Evolutionary conservation across 257 asterid genomes (phyloP).

Genomic region (Rehmannia glutinosa): DNA sequence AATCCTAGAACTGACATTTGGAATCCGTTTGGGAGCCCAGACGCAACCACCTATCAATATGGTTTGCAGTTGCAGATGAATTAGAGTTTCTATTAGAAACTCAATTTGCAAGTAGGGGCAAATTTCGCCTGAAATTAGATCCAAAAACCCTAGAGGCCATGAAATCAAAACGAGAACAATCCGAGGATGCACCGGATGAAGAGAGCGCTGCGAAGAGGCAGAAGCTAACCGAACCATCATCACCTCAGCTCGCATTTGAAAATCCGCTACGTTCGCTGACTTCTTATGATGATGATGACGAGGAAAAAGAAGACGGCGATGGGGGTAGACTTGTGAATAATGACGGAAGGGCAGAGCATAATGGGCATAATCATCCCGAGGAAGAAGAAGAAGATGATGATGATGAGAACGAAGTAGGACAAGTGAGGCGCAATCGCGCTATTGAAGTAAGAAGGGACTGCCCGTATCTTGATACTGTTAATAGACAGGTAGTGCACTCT

Average conservation of each 20-base stretch:
- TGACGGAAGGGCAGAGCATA: slow-evolving; percentile 18
- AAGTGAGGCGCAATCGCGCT: slow-evolving; percentile 44
- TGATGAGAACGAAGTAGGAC: slow-evolving; percentile 13
- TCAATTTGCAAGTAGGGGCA: neutral
- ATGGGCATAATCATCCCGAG: slow-evolving; percentile 23
- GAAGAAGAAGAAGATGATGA: slow-evolving; percentile 38
- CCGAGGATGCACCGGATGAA: slow-evolving; percentile 29
- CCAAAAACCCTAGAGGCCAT: slow-evolving; percentile 36
- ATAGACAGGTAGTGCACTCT: slow-evolving; percentile 72
- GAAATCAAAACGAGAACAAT: slow-evolving; percentile 50
- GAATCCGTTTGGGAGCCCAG: neutral
- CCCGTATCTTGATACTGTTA: slow-evolving; percentile 93
- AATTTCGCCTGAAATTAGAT: neutral
- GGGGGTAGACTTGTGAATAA: slow-evolving; percentile 13
- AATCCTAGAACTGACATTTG: neutral
- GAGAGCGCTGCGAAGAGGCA: slow-evolving; percentile 51
- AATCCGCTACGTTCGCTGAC: slow-evolving; percentile 80
- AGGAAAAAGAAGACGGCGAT: slow-evolving; percentile 41
- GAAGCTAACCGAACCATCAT: slow-evolving; percentile 36
- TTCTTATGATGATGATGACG: slow-evolving; percentile 77
- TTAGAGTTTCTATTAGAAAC: neutral
- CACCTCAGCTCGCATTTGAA: slow-evolving; percentile 40
- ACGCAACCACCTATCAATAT: neutral
- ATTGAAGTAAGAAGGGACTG: slow-evolving; percentile 89
- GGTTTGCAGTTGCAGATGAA: neutral